Evolutionary conservation across 2,329 filamentous ascomycete genomes (phyloP).

Genomic region (Huntiella moniliformis): DNA sequence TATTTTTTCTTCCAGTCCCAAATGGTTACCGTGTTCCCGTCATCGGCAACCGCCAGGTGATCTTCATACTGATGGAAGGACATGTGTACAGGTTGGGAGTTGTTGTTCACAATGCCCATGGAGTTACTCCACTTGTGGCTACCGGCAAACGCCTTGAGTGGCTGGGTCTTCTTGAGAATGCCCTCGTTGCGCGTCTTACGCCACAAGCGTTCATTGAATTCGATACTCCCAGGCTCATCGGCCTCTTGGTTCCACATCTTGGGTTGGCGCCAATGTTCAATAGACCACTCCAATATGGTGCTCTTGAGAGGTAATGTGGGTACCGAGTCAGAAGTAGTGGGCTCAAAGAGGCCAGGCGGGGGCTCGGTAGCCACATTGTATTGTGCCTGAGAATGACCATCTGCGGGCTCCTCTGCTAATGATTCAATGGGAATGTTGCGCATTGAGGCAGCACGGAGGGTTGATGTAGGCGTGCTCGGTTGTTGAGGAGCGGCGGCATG

Average conservation of each 20-base stretch:
- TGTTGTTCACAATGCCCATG: conserved; percentile 69
- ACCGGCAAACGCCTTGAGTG: conserved; percentile 74
- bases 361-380: conserved; percentile 65
- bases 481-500: conserved; percentile 18
- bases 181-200: conserved; percentile 78
- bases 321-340: conserved; percentile 36
- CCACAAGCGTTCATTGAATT: conserved; percentile 94
- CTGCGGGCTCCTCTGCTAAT: conserved; percentile 53
- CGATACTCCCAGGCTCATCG: conserved; percentile 85
- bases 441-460: conserved; percentile 17
- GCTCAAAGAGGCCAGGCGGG: conserved; percentile 54
- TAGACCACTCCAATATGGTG: conserved; percentile 84
- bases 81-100: conserved; percentile 77
- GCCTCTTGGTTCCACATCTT: conserved; percentile 95
- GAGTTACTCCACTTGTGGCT: conserved; percentile 75
- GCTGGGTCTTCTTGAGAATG: conserved; percentile 82
- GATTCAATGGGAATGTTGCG: conserved; percentile 12
- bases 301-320: conserved; percentile 61
- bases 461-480: conserved; percentile 12
- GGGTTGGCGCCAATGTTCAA: conserved; percentile 92
- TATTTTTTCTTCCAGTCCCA: conserved; percentile 81
- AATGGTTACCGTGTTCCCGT: conserved; percentile 72
- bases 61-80: conserved; percentile 97
- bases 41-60: conserved; percentile 82
- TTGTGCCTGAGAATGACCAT: conserved; percentile 42